phyloP scores from a whole-genome alignment of 805 yeast genomes.

The Wickerhamomyces subpelliculosus region DNA sequence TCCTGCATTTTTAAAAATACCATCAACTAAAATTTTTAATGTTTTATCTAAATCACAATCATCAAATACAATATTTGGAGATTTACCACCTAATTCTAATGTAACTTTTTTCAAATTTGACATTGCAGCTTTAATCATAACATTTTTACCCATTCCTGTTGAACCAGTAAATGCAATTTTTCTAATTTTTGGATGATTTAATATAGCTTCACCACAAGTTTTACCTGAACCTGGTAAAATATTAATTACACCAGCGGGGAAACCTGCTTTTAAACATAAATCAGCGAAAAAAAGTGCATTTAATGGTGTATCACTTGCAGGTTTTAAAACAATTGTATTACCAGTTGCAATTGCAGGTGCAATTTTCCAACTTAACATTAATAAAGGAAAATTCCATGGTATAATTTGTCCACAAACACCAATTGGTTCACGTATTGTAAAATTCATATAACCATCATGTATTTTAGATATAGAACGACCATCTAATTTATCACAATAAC shows the following conservation, averaged over 20 bases:
- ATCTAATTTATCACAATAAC: slow-evolving; percentile 61
- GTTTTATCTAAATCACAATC: slow-evolving; percentile 54
- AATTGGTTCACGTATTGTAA: slow-evolving; percentile 65
- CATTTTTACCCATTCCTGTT: slow-evolving; percentile 65
- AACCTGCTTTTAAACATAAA: slow-evolving; percentile 59
- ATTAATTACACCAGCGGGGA: slow-evolving; percentile 72
- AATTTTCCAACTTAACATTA: slow-evolving; percentile 75
- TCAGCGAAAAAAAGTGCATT: slow-evolving; percentile 59
- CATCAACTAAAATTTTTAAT: slow-evolving; percentile 45
- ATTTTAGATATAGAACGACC: slow-evolving; percentile 65
- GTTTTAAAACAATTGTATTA: slow-evolving; percentile 64
- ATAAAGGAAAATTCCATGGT: slow-evolving; percentile 81
- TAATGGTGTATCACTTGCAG: slow-evolving; percentile 74
- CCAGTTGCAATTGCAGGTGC: slow-evolving; percentile 78
- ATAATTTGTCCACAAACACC: slow-evolving; percentile 82
- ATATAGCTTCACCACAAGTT: slow-evolving; percentile 63
- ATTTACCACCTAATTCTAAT: slow-evolving; percentile 79
- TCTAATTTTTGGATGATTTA: slow-evolving; percentile 61
- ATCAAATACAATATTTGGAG: slow-evolving; percentile 67
- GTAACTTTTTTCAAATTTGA: slow-evolving; percentile 75
- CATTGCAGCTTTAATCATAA: slow-evolving; percentile 63
- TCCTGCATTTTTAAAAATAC: slow-evolving; percentile 76
- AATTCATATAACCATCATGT: slow-evolving; percentile 53
- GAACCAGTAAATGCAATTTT: slow-evolving; percentile 82
- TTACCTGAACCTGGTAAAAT: slow-evolving; percentile 71